Evolutionary conservation across 208 protist genomes (phyloP).

Genomic region (Wallacemonas sp.): DNA sequence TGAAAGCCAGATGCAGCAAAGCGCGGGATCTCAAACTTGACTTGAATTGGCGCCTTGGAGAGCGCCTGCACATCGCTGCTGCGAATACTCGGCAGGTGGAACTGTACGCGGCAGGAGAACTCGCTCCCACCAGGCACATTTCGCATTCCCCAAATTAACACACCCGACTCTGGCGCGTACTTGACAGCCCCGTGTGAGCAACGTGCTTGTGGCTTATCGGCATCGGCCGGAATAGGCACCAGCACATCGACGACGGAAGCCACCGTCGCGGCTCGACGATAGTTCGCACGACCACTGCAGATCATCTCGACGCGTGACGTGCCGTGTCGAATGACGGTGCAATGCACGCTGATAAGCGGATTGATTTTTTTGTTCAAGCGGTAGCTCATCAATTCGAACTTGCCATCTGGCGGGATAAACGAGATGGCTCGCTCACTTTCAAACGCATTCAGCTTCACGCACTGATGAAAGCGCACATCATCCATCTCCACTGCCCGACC

Average conservation of each 20-base stretch:
- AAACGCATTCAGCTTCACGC: constrained; percentile 97
- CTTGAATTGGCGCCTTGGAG: constrained; percentile 93
- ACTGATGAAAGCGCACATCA: constrained; percentile 99
- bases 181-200: constrained; percentile 83
- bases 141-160: constrained; percentile 97
- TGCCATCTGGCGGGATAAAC: constrained; percentile 97
- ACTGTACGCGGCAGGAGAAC: constrained; percentile 93
- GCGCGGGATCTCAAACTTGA: constrained; percentile 99
- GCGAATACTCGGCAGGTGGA: constrained; percentile 95
- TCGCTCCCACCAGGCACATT: constrained; percentile 95
- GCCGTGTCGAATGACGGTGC: constrained; percentile 87
- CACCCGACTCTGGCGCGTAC: constrained; percentile 97
- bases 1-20: constrained; percentile 98
- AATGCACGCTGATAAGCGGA: constrained; percentile 93
- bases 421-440: constrained; percentile 93
- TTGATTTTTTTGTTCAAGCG: constrained; percentile 95
- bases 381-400: constrained; percentile 99
- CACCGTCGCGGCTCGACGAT: constrained; percentile 88
- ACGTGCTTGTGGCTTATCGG: constrained; percentile 95
- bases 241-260: constrained; percentile 98
- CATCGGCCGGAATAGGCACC: constrained; percentile 97
- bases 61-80: constrained; percentile 68
- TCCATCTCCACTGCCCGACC: constrained; percentile 88
- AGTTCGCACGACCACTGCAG: constrained; percentile 93
- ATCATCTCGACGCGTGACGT: constrained; percentile 94